Evolutionary conservation across 2,329 filamentous ascomycete genomes (phyloP).

Genomic region (Metarhizium robertsii): DNA sequence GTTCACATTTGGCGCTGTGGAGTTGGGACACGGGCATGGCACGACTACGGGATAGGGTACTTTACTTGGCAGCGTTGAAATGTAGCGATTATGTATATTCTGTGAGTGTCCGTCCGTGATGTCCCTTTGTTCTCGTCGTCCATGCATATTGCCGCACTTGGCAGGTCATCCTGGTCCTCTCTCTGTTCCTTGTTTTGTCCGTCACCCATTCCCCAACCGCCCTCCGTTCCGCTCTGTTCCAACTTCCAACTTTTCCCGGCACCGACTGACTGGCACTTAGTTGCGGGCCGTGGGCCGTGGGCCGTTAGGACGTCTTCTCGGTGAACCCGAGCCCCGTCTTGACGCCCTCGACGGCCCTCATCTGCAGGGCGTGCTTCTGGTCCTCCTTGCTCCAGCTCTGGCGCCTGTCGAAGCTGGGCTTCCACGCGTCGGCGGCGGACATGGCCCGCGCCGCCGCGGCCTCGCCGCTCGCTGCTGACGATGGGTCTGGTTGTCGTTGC

Average conservation of each 20-base stretch:
- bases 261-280: too few species aligned
- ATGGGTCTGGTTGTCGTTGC: too few species aligned
- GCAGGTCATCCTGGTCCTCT: too few species aligned
- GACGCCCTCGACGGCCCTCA: conserved; percentile 29
- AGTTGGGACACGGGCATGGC: background rate
- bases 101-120: too few species aligned
- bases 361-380: conserved; percentile 41
- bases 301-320: conserved; percentile 18
- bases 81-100: background rate
- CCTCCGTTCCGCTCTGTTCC: too few species aligned
- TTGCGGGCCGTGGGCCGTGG: too few species aligned
- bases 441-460: conserved; percentile 11
- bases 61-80: background rate
- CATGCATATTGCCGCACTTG: too few species aligned
- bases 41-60: background rate
- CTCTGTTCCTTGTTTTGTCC: too few species aligned
- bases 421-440: conserved; percentile 32
- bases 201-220: too few species aligned
- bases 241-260: too few species aligned
- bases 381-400: conserved; percentile 47
- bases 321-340: conserved; percentile 32
- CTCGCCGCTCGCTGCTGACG: background rate
- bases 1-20: background rate
- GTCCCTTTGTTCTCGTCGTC: too few species aligned
- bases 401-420: conserved; percentile 34